Conservation (phyloP, 306 rosid species). For the Trichosanthes cucumerina region DNA sequence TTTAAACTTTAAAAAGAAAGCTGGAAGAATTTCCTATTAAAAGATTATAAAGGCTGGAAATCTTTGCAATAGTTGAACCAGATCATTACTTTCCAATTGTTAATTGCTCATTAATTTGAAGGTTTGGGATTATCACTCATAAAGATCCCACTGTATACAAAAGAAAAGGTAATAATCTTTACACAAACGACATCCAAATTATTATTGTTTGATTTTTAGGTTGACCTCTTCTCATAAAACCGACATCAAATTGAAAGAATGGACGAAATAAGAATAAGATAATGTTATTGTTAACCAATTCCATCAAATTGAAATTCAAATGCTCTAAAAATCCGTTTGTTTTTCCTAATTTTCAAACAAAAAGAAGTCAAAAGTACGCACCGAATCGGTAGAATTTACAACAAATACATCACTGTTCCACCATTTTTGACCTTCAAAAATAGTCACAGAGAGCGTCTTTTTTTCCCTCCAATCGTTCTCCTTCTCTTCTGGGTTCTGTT, state of each 20-base stretch:
- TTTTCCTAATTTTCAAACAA: background rate
- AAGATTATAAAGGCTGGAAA: background rate
- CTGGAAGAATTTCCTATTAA: background rate
- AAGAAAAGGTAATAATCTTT: background rate
- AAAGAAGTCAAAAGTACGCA: background rate
- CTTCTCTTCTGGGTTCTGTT: background rate
- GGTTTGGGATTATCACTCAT: background rate
- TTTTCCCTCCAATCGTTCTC: constrained; percentile 3
- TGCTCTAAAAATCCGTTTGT: background rate
- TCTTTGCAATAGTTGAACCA: background rate
- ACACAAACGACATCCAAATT: background rate
- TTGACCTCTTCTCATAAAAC: background rate
- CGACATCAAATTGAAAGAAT: background rate
- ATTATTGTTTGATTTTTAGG: background rate
- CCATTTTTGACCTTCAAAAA: constrained; percentile 9
- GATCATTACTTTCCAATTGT: background rate
- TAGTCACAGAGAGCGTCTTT: background rate
- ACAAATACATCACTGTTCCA: background rate
- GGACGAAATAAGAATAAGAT: background rate
- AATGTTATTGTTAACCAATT: background rate
- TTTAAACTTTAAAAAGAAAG: background rate
- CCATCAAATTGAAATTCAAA: background rate
- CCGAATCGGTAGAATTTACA: background rate
- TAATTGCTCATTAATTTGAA: background rate
- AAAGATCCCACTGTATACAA: background rate